A percentile compares a stretch with the other conserved stretches of the same genome.
Evolutionary conservation across 257 asterid genomes (phyloP).

Genomic region (Rubia yunnanensis): DNA sequence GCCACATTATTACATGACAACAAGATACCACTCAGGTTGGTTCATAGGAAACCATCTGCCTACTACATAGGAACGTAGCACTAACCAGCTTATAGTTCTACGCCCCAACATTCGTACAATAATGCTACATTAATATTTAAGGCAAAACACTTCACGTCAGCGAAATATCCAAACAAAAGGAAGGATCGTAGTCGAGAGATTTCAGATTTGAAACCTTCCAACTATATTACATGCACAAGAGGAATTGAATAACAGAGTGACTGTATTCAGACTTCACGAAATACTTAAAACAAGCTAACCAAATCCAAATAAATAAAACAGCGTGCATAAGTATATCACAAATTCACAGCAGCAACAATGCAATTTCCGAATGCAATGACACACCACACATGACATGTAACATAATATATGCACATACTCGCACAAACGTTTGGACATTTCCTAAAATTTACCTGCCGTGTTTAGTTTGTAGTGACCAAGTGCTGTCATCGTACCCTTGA

Average conservation of each 20-base stretch:
- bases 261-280: not conserved
- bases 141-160: no score
- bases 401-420: slow-evolving; percentile 1
- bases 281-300: not conserved
- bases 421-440: not conserved
- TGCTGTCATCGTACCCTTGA: slow-evolving; percentile 64
- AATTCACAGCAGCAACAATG: not conserved
- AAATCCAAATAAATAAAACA: not conserved
- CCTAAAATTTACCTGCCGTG: slow-evolving; percentile 50
- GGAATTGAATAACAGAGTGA: not conserved
- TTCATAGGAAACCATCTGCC: not conserved
- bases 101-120: not conserved
- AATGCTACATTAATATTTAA: no score
- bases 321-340: not conserved
- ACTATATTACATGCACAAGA: no score
- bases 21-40: not conserved
- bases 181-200: no score
- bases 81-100: not conserved
- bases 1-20: not conserved
- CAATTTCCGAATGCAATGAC: not conserved
- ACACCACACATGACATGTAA: not conserved
- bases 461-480: slow-evolving; percentile 82
- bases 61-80: not conserved
- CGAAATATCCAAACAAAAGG: no score
- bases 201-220: not conserved